A percentile compares a stretch with the other conserved stretches of the same genome.
phyloP scores from a whole-genome alignment of 2,329 filamentous ascomycete species.

The Endocalyx cinctus region DNA sequence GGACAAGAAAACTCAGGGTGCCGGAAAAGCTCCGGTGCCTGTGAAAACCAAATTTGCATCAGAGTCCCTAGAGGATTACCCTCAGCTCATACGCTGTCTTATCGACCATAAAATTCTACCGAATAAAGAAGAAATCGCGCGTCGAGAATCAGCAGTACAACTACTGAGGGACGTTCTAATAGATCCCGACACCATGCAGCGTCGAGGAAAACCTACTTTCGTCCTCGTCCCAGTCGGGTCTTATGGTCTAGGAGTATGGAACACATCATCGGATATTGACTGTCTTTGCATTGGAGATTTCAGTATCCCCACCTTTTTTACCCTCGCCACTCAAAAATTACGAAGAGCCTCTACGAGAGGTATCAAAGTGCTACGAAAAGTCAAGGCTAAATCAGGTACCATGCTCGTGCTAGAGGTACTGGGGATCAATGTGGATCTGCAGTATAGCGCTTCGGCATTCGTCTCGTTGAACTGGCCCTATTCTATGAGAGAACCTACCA shows the following conservation, averaged over 20 bases:
- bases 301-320: slow-evolving; percentile 57
- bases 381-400: slow-evolving; percentile 54
- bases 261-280: slow-evolving; percentile 57
- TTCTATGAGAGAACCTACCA: slow-evolving; percentile 41
- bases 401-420: slow-evolving; percentile 61
- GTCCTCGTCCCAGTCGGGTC: slow-evolving; percentile 61
- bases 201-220: slow-evolving; percentile 32
- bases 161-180: slow-evolving; percentile 39
- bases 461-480: slow-evolving; percentile 51
- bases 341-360: slow-evolving; percentile 38
- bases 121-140: slow-evolving; percentile 34
- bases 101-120: slow-evolving; percentile 39
- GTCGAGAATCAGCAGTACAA: slow-evolving; percentile 39
- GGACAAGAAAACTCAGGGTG: slow-evolving; percentile 11
- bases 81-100: slow-evolving; percentile 35
- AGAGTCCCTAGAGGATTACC: slow-evolving; percentile 24
- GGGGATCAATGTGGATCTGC: slow-evolving; percentile 57
- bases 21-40: slow-evolving; percentile 23
- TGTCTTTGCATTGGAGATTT: slow-evolving; percentile 61
- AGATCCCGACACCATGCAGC: slow-evolving; percentile 21
- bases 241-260: slow-evolving; percentile 60
- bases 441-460: slow-evolving; percentile 58
- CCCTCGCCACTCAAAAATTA: slow-evolving; percentile 51
- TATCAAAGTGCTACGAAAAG: slow-evolving; percentile 50
- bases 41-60: slow-evolving; percentile 29